These are phyloP conservation scores for Colletotrichum echinochloae DNA, from an alignment of 2,329 filamentous ascomycete genomes.

Conservation along the genomic window DNA sequence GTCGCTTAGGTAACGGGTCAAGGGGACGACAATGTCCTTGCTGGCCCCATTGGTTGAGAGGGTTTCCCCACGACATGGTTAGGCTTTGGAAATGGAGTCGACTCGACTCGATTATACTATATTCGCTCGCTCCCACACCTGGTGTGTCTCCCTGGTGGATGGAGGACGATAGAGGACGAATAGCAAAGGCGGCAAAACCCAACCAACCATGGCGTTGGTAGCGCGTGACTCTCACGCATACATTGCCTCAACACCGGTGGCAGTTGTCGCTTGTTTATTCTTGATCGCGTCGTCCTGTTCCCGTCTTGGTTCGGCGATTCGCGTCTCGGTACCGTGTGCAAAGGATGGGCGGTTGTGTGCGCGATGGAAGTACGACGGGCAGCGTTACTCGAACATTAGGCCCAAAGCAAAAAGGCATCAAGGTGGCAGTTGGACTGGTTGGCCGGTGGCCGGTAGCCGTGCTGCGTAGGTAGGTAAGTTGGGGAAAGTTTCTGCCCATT, in stretches of 20 bases:
- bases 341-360: conserved; percentile 11
- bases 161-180: neutral
- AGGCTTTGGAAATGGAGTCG: neutral
- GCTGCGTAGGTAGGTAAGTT: neutral
- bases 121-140: neutral
- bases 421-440: neutral
- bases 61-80: neutral
- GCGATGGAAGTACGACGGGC: conserved; percentile 3
- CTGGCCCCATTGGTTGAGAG: neutral
- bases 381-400: neutral
- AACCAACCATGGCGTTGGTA: neutral
- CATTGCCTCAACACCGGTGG: neutral
- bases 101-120: neutral
- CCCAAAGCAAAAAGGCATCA: neutral
- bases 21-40: neutral
- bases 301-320: conserved; percentile 1
- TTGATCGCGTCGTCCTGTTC: neutral
- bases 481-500: neutral
- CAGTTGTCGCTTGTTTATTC: conserved; percentile 8
- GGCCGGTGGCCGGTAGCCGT: conserved; percentile 3
- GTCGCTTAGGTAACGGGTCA: neutral
- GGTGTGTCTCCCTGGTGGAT: neutral
- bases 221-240: neutral
- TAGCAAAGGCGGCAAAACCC: neutral
- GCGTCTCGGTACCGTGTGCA: conserved; percentile 4